Evolutionary conservation across 75 land plant genomes (phyloP), one percentile per base, ranked within the genome.

Genomic region (Cupressus sempervirens): DNA sequence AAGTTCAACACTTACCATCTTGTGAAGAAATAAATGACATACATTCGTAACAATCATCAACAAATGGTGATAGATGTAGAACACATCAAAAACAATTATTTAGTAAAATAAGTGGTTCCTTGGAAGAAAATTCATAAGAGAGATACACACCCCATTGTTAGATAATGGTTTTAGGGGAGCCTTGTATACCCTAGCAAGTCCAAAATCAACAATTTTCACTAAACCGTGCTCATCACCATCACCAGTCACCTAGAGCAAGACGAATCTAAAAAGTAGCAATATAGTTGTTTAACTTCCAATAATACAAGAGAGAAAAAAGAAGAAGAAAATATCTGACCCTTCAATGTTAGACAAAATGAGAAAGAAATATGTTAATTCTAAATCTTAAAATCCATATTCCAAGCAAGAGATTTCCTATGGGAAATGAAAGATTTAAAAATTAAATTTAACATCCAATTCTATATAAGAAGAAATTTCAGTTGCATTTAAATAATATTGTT

Each of bases 161-260:
- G 88, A 93, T 50, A 97, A 87, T 11, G 98, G 96, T 88, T 92
- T 94, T 84, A 96, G 85, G 13, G 99, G 99, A 80, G 96, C 98
- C 84, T 96, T 95, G 82, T 94, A 96, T 53, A 97, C 94, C 83
- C 99, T 89, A 14, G 99, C 99, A 52, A 97, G 96, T 54, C 99
- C 99, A 91, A 97, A 97, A 86, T 97, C 99, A 84, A 96, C 99
- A 84, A 97, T 96, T 86, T 97, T 97, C 32, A 97, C 98, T 70
- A 97, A 93, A 35, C 99, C 99, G 40, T 96, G 99, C 82, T 97
- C 99, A 0, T 97, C 99, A 29, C 94, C 96, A 9, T 97, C 99
- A 50, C 99, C 99, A 94, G 93, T 97, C 30, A 97, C 96, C 96
- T 94, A 84, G 41, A 74, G 35, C 16, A 75, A 40, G 30, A 82